These are phyloP conservation scores for Euphorbia pulcherrima DNA, from an alignment of 345 rosid genomes.

Conservation along the genomic window DNA sequence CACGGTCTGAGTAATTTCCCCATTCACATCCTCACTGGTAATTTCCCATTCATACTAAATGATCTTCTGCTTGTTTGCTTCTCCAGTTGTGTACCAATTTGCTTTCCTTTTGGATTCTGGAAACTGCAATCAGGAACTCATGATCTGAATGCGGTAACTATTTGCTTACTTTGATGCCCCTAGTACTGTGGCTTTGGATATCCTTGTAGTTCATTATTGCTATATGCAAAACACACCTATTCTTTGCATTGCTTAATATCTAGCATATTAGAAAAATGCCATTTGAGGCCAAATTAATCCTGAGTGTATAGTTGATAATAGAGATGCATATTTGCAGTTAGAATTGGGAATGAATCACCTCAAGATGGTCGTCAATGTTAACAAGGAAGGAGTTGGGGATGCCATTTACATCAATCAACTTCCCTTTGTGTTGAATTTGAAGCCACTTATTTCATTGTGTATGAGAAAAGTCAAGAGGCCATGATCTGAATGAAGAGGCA, in stretches of 20 bases:
- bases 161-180: conserved; percentile 42
- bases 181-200: conserved; percentile 28
- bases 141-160: neutral
- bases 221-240: conserved; percentile 48
- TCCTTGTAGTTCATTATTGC: conserved; percentile 43
- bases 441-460: conserved; percentile 46
- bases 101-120: neutral
- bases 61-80: neutral
- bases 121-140: neutral
- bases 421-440: conserved; percentile 41
- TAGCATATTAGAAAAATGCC: conserved; percentile 1
- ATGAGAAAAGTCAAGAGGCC: conserved; percentile 44
- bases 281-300: neutral
- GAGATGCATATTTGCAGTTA: neutral
- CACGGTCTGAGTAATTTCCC: neutral
- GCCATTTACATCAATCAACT: conserved; percentile 40
- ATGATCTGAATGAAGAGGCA: conserved; percentile 57
- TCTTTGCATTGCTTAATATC: conserved; percentile 58
- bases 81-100: neutral
- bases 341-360: conserved; percentile 26
- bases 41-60: neutral
- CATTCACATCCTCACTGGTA: neutral
- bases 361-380: conserved; percentile 46
- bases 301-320: neutral
- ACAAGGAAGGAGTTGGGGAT: conserved; percentile 41